Conservation (phyloP, 495 filamentous ascomycete species). For the Penicillium lividum region DNA sequence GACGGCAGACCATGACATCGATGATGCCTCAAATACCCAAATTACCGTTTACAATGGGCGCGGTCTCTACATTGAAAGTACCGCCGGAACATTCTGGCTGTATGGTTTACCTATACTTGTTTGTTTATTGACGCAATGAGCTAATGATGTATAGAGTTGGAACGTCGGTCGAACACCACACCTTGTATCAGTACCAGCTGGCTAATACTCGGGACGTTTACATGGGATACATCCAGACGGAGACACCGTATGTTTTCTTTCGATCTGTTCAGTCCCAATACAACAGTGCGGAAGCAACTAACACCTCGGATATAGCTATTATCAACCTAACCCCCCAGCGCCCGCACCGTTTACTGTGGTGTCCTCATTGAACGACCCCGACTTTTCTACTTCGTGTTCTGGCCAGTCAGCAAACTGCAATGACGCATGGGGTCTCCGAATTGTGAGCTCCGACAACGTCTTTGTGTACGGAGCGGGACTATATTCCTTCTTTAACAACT, state of each 20-base stretch:
- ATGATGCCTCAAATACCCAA: conserved; percentile 52
- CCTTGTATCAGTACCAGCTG: conserved; percentile 77
- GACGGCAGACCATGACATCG: conserved; percentile 69
- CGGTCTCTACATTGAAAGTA: conserved; percentile 58
- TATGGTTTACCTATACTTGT: conserved; percentile 42
- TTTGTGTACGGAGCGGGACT: conserved; percentile 62
- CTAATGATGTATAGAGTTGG: not conserved
- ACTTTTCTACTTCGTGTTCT: conserved; percentile 46
- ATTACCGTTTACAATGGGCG: conserved; percentile 65
- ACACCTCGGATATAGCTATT: conserved; percentile 22
- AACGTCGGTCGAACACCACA: conserved; percentile 69
- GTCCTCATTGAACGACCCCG: conserved; percentile 6
- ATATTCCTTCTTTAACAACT: conserved; percentile 67
- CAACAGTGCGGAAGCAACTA: not conserved
- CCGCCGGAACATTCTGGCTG: conserved; percentile 49
- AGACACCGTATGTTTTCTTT: conserved; percentile 55
- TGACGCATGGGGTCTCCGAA: conserved; percentile 63
- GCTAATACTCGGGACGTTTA: conserved; percentile 63
- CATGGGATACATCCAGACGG: conserved; percentile 75
- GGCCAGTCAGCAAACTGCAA: conserved; percentile 46
- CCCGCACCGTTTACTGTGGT: conserved; percentile 20
- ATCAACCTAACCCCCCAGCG: conserved; percentile 61
- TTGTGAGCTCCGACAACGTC: conserved; percentile 57
- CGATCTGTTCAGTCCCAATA: not conserved
- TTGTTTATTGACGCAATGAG: not conserved